Percentiles rank a stretch among this genome's conserved stretches.
These are phyloP conservation scores for Penicillium manginii DNA, from an alignment of 495 filamentous ascomycete species.

Conservation along the genomic window DNA sequence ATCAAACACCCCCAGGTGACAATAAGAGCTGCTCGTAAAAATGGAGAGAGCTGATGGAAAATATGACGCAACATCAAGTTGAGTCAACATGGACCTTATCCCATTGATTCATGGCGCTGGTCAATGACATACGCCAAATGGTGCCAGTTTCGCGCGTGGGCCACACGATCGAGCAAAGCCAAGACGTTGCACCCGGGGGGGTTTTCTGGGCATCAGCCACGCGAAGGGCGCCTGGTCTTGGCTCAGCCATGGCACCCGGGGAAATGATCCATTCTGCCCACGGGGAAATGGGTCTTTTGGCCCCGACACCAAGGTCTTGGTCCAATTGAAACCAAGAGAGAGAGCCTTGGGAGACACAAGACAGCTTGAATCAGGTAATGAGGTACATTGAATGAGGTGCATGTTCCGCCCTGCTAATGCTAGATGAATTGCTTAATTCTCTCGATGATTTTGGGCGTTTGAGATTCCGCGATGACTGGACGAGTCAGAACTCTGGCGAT, in stretches of 20 bases:
- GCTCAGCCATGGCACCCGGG: constrained; percentile 2
- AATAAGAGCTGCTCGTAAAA: neutral
- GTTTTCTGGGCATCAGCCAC: constrained; percentile 3
- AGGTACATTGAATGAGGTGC: neutral
- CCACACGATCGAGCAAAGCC: constrained; percentile 1
- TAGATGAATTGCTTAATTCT: constrained; percentile 5
- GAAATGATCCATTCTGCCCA: constrained; percentile 3
- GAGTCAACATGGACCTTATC: neutral
- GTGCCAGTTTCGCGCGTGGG: neutral
- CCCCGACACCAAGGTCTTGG: neutral
- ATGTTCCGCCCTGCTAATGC: constrained; percentile 2
- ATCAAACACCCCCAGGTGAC: neutral
- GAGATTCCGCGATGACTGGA: neutral
- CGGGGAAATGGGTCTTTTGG: constrained; percentile 2
- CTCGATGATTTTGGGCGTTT: neutral
- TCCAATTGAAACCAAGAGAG: neutral
- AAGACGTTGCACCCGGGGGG: constrained; percentile 5
- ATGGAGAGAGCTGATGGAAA: neutral
- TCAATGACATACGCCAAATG: constrained; percentile 14
- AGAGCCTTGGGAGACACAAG: neutral
- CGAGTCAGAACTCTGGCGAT: neutral
- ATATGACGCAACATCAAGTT: neutral
- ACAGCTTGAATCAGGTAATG: constrained; percentile 2
- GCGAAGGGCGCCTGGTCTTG: constrained; percentile 14
- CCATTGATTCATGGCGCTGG: neutral